Evolutionary conservation across 805 yeast species (phyloP).

Genomic region (Maudiozyma serrabonitensis): DNA sequence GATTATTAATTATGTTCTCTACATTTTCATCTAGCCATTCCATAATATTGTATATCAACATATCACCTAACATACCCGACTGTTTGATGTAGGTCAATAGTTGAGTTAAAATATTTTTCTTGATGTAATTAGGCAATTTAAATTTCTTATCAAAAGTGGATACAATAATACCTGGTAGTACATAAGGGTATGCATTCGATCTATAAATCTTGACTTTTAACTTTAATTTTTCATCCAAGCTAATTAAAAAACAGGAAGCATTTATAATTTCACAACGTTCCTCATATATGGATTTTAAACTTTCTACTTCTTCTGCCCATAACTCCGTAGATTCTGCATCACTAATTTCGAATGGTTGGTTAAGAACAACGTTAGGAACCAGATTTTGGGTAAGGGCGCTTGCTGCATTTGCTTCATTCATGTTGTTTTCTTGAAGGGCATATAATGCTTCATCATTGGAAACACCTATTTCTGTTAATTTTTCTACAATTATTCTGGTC

Average conservation of each 20-base stretch:
- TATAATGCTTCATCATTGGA: slow-evolving; percentile 53
- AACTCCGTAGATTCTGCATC: slow-evolving; percentile 32
- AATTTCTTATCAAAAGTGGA: slow-evolving; percentile 33
- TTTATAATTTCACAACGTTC: slow-evolving; percentile 30
- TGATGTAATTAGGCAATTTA: slow-evolving; percentile 62
- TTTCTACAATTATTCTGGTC: slow-evolving; percentile 44
- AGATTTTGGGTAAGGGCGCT: slow-evolving; percentile 38
- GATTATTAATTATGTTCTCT: slow-evolving; percentile 49
- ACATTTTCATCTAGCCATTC: slow-evolving; percentile 72
- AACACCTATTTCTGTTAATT: slow-evolving; percentile 58
- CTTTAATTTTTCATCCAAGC: slow-evolving; percentile 28
- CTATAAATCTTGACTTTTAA: slow-evolving; percentile 33
- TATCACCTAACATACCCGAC: slow-evolving; percentile 51
- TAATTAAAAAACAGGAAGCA: slow-evolving; percentile 25
- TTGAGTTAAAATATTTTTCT: slow-evolving; percentile 43
- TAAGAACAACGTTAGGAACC: slow-evolving; percentile 7
- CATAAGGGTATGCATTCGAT: slow-evolving; percentile 49
- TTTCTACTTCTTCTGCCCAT: slow-evolving; percentile 73
- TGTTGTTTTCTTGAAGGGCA: slow-evolving; percentile 33
- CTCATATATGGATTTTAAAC: slow-evolving; percentile 52
- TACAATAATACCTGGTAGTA: slow-evolving; percentile 61
- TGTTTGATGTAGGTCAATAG: slow-evolving; percentile 37
- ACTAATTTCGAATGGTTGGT: slow-evolving; percentile 4
- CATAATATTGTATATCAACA: slow-evolving; percentile 54
- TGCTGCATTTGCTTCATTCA: slow-evolving; percentile 43